Conservation (phyloP, 1,284 basidiomycete genomes). For the Anthracocystis panici-leucophaei region DNA sequence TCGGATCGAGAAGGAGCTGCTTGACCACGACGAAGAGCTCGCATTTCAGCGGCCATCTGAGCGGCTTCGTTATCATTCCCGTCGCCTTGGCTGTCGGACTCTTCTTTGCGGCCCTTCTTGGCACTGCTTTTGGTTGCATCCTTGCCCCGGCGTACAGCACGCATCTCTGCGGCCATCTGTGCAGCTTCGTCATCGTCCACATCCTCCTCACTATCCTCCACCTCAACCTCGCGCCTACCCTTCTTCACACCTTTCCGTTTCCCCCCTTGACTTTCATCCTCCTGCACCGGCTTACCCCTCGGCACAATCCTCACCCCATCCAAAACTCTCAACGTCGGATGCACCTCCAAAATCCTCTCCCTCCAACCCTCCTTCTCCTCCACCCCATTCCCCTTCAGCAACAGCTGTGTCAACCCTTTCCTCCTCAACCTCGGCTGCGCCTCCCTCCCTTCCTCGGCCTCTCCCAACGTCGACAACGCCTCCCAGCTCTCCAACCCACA, state of each 20-base stretch:
- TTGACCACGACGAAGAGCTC: constrained; percentile 32
- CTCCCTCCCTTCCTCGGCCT: constrained; percentile 14
- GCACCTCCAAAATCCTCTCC: constrained; percentile 41
- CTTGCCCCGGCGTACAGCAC: constrained; percentile 23
- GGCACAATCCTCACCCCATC: constrained; percentile 53
- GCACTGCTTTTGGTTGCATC: not conserved
- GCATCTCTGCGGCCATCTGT: constrained; percentile 30
- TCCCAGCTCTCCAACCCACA: constrained; percentile 59
- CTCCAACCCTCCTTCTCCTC: constrained; percentile 36
- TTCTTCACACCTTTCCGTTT: not conserved
- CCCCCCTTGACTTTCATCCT: constrained; percentile 4
- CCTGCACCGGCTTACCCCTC: constrained; percentile 17
- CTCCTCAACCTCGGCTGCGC: constrained; percentile 31
- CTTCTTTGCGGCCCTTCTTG: constrained; percentile 6
- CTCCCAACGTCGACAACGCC: constrained; percentile 39
- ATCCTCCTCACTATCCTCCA: constrained; percentile 12
- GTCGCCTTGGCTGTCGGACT: constrained; percentile 18
- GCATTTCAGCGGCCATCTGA: constrained; percentile 40
- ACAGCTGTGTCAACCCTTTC: constrained; percentile 55
- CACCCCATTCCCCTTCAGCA: constrained; percentile 58
- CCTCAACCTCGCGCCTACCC: not conserved
- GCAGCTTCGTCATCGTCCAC: constrained; percentile 28
- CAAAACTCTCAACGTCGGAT: constrained; percentile 51
- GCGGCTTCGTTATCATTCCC: constrained; percentile 39
- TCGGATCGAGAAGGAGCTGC: constrained; percentile 3